phyloP scores from a whole-genome alignment of 148 eudicot species.

The Polygonum maritimum region DNA sequence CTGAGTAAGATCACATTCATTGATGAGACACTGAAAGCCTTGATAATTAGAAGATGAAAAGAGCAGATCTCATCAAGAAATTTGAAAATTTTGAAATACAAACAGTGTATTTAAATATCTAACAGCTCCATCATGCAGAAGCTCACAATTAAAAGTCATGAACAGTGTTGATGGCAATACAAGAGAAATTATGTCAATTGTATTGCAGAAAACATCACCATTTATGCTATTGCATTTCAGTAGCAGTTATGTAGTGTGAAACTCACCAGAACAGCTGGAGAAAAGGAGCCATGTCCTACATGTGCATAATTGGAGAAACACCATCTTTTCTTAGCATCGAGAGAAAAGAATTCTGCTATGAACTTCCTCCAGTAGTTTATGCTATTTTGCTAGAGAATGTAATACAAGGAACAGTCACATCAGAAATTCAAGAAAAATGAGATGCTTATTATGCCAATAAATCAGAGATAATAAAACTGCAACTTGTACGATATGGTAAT shows the following conservation, averaged over 20 bases:
- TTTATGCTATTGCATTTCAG: neutral
- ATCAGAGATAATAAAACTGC: neutral
- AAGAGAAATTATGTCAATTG: neutral
- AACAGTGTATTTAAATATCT: neutral
- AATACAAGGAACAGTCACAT: constrained; percentile 3
- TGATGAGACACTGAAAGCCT: constrained; percentile 1
- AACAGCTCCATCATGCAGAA: neutral
- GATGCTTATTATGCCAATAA: neutral
- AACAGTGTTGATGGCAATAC: neutral
- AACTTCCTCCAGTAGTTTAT: constrained; percentile 36
- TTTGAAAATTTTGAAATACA: neutral
- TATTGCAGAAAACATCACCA: neutral
- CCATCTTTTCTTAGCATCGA: constrained; percentile 33
- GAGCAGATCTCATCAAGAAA: neutral
- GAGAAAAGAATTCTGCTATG: constrained; percentile 30
- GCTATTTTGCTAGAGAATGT: constrained; percentile 31
- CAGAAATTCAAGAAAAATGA: neutral
- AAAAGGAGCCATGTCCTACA: constrained; percentile 27
- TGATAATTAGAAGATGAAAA: neutral
- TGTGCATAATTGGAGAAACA: constrained; percentile 28
- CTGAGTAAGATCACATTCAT: constrained; percentile 11
- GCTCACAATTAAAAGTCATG: neutral
- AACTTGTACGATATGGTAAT: neutral
- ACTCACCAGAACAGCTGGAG: constrained; percentile 27
- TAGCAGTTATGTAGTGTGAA: constrained; percentile 4